Evolutionary conservation across 257 asterid species (phyloP), one percentile per base, ranked within the genome.

Genomic region (Fraxinus anomala): DNA sequence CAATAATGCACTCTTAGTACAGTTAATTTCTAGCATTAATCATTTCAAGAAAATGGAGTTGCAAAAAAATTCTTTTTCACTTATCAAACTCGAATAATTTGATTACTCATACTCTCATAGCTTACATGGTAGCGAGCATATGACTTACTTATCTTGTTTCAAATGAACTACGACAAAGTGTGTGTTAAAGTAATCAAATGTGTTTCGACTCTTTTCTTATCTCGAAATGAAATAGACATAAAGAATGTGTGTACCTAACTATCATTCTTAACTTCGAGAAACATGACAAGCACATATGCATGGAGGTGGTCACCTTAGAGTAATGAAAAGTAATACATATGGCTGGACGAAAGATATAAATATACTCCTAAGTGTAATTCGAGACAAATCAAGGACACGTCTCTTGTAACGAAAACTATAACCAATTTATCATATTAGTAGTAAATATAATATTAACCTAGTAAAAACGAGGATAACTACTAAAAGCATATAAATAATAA

Each of bases 321-420:
- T 77, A 19, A 80, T 85, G 72, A 66, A 70, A 70, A 81, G 66
- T 66, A 49, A 68, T 54, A 54, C 33, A 42, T 34, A 71, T 76
- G 87, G 92, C 83, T 87, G 91, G 84, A 74, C 28, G 94, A 92
- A 82, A 89, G 81, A 72, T 44, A 79, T 82, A 56, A 19, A 19
- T 10, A 63, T 9, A 61, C 13, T 10, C 33, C 17, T 0, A 61
- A 61, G 44, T 39, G 44, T 30, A 68, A 13, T 10, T 28, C 42
- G 11, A 51, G 10, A 51, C 9, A 17, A 51, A 16, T 5, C 9
- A 17, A 16, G 5, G 19, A 17, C 3, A 17, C 47, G 16, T 51
- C 21, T 51, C 19, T 19, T 51, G 5, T 51, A 4, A 19, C 8
- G 19, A 17, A 51, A 51, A 17, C 5, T 16, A 17, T 51, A 51